Evolutionary conservation across 164 flowering plant genomes (phyloP).

Genomic region (Nymphaea colorata): DNA sequence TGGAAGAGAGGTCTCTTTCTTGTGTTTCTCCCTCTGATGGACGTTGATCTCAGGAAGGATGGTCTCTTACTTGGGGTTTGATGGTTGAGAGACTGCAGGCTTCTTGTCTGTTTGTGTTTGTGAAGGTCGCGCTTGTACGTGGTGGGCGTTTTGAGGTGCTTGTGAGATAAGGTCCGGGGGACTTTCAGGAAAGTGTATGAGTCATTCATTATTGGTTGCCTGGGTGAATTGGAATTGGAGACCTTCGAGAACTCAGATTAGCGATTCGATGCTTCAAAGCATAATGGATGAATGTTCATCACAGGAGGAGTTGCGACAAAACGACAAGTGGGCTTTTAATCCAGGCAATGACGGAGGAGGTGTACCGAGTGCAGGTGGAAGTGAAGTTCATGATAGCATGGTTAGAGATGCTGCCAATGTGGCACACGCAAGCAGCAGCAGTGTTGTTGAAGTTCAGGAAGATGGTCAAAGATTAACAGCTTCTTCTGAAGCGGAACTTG

Average conservation of each 20-base stretch:
- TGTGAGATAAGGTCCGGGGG: no score
- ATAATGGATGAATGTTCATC: not conserved
- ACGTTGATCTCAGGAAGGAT: no score
- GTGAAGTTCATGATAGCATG: not conserved
- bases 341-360: not conserved
- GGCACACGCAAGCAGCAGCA: not conserved
- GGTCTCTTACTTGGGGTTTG: no score
- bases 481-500: not conserved
- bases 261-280: not conserved
- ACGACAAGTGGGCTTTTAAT: not conserved
- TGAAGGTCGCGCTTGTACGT: no score
- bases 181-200: not conserved
- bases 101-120: no score
- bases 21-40: no score
- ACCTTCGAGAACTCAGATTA: not conserved
- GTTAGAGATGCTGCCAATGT: not conserved
- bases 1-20: no score
- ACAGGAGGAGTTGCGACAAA: not conserved
- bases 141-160: no score
- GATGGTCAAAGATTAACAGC: not conserved
- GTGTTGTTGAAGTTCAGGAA: not conserved
- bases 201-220: not conserved
- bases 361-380: not conserved
- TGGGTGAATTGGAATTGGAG: no score
- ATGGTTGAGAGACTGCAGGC: no score